These are phyloP conservation scores for Irpex sp. DNA, from an alignment of 1,284 basidiomycete species.

Conservation along the genomic window DNA sequence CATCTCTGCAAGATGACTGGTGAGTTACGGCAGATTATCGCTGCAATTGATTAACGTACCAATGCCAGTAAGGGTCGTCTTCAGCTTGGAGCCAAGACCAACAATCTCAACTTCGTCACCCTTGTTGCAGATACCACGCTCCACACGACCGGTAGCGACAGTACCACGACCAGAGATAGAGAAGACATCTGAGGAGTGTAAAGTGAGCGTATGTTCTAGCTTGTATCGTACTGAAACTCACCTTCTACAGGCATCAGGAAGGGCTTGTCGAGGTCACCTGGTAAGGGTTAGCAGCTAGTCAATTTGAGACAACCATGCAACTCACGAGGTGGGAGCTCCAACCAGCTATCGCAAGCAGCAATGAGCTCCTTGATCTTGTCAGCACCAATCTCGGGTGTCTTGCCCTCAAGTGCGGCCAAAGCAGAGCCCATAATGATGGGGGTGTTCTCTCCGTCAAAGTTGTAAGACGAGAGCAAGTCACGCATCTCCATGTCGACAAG, in stretches of 20 bases:
- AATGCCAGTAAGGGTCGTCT: conserved; percentile 96
- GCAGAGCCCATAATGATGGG: conserved; percentile 98
- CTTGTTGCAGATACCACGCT: conserved; percentile 92
- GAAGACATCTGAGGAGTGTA: conserved; percentile 71
- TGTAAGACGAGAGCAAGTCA: conserved; percentile 90
- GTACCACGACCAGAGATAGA: conserved; percentile 99
- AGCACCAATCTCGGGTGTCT: conserved; percentile 76
- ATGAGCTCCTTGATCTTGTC: conserved; percentile 86
- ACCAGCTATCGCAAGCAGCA: conserved; percentile 90
- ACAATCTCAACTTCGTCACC: conserved; percentile 94
- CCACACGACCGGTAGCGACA: conserved; percentile 92
- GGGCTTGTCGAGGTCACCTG: conserved; percentile 95
- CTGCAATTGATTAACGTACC: conserved; percentile 44
- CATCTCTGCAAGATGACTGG: conserved; percentile 67
- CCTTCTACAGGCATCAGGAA: conserved; percentile 96
- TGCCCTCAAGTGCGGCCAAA: conserved; percentile 89
- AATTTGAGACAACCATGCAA: conserved; percentile 13
- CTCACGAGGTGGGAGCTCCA: conserved; percentile 89
- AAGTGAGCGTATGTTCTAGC: not conserved
- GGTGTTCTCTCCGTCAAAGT: conserved; percentile 96
- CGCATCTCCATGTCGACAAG: conserved; percentile 99
- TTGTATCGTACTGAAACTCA: conserved; percentile 18
- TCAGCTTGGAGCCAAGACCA: conserved; percentile 81
- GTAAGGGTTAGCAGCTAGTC: conserved; percentile 1
- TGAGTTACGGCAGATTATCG: not conserved